Conservation (phyloP, 2,329 filamentous ascomycete species). For the Beauveria sp. region DNA sequence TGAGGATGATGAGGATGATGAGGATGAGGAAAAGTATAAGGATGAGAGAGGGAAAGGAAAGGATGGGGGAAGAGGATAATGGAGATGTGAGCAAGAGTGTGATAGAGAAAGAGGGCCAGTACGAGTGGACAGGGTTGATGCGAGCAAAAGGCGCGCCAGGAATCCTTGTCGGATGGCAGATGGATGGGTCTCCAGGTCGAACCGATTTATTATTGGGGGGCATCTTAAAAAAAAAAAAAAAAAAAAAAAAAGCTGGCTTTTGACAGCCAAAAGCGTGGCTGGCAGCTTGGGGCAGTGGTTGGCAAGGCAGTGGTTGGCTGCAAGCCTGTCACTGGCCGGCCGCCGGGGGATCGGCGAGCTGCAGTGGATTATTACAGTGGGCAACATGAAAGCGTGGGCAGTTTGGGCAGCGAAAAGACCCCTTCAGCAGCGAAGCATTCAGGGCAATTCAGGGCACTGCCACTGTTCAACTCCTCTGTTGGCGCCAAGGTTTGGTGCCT, state of each 20-base stretch:
- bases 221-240: too few species aligned
- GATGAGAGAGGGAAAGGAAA: constrained; percentile 8
- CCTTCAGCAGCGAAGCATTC: too few species aligned
- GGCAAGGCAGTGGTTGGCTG: background rate
- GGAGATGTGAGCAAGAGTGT: background rate
- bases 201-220: too few species aligned
- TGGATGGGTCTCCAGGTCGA: background rate
- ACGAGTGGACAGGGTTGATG: background rate
- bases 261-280: background rate
- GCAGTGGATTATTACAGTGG: background rate
- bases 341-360: background rate
- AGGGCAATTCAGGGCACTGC: background rate
- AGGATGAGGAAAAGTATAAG: constrained; percentile 10
- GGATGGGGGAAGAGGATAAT: constrained; percentile 11
- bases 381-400: background rate
- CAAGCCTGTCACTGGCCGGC: background rate
- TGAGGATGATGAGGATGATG: background rate
- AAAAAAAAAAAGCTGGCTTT: background rate
- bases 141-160: background rate
- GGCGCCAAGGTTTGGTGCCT: background rate
- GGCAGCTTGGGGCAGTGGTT: background rate
- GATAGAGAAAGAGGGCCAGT: background rate
- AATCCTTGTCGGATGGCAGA: constrained; percentile 4
- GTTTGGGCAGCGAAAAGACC: background rate
- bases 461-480: background rate